Conservation (phyloP, 78 protist genomes). For the Salpingoeca rosetta region DNA sequence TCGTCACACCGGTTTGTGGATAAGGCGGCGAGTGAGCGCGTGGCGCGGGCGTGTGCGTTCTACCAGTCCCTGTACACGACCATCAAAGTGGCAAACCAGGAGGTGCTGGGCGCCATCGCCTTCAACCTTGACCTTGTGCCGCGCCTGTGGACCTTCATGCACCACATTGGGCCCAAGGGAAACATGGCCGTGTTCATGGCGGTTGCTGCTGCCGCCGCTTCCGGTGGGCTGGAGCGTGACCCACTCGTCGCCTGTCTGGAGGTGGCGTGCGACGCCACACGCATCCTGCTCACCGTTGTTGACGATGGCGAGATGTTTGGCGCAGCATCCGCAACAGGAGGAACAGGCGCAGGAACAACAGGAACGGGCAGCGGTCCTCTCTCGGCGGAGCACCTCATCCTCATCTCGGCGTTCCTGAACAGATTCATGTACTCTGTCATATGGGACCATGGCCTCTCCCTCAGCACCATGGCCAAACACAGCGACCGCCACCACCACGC, state of each 20-base stretch:
- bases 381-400: not conserved
- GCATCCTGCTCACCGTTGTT: not conserved
- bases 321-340: not conserved
- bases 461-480: no score
- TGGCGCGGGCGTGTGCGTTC: not conserved
- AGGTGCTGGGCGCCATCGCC: not conserved
- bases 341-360: not conserved
- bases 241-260: not conserved
- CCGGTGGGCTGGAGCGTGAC: not conserved
- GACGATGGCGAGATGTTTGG: not conserved
- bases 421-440: no score
- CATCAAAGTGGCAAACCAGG: not conserved
- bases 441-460: no score
- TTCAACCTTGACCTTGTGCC: not conserved
- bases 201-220: no score
- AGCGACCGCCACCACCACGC: no score
- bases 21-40: not conserved
- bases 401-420: no score
- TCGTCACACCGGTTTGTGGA: not conserved
- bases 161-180: not conserved
- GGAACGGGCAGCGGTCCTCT: not conserved
- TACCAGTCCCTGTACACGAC: not conserved
- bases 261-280: slow-evolving; percentile 6
- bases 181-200: not conserved
- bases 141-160: not conserved